Conservation (phyloP, 2,329 filamentous ascomycete genomes). For the Colletotrichum filicis region DNA sequence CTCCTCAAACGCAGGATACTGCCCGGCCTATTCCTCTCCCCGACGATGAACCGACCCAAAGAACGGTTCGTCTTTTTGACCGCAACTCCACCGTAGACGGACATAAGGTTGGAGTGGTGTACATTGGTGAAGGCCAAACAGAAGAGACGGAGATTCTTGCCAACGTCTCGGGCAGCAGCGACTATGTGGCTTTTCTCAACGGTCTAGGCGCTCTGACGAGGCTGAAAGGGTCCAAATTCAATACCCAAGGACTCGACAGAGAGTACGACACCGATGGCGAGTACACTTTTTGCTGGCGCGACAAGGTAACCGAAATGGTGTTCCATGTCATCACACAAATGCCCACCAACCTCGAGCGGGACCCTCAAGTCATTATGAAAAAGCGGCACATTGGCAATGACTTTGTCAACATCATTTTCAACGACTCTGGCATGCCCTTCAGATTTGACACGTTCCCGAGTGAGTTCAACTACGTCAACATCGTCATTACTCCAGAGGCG, state of each 20-base stretch:
- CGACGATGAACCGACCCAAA: slow-evolving; percentile 72
- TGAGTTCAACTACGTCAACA: slow-evolving; percentile 96
- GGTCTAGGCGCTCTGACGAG: slow-evolving; percentile 84
- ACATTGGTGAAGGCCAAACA: slow-evolving; percentile 88
- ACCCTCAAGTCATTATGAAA: slow-evolving; percentile 83
- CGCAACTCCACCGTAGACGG: slow-evolving; percentile 90
- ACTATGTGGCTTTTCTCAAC: slow-evolving; percentile 88
- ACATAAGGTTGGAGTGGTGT: slow-evolving; percentile 95
- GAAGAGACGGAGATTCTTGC: slow-evolving; percentile 85
- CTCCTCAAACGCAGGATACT: slow-evolving; percentile 67
- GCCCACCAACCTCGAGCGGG: slow-evolving; percentile 85
- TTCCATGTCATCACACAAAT: slow-evolving; percentile 98
- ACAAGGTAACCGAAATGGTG: slow-evolving; percentile 92
- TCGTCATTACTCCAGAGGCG: slow-evolving; percentile 91
- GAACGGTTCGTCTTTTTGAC: slow-evolving; percentile 86
- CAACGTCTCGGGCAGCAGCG: slow-evolving; percentile 86
- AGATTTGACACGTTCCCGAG: slow-evolving; percentile 92
- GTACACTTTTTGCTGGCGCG: slow-evolving; percentile 93
- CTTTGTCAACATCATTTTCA: slow-evolving; percentile 98
- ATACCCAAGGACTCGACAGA: slow-evolving; percentile 90
- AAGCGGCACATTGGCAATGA: slow-evolving; percentile 98
- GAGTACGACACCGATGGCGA: slow-evolving; percentile 83
- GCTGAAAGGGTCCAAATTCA: slow-evolving; percentile 86
- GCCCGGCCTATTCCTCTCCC: slow-evolving; percentile 82
- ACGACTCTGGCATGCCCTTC: slow-evolving; percentile 92